Percentiles rank a stretch among this genome's conserved stretches.
Conservation (phyloP, 1,139 yeast genomes). For the Zygoascus meyerae region DNA sequence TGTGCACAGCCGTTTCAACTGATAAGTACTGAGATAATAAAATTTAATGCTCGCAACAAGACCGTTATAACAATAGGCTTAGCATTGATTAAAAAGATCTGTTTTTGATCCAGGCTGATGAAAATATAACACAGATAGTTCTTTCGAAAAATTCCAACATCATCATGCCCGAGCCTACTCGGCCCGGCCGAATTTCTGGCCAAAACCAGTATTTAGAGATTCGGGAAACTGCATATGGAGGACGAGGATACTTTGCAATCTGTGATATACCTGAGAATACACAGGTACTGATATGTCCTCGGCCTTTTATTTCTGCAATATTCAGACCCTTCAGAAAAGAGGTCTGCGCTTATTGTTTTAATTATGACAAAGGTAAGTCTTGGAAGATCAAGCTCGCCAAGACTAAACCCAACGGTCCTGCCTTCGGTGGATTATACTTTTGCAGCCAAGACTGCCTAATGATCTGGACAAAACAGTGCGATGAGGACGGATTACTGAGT, state of each 20-base stretch:
- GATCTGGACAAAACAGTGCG: conserved; percentile 33
- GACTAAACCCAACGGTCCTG: conserved; percentile 14
- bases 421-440: conserved; percentile 49
- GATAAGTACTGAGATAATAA: no score
- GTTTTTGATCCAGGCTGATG: no score
- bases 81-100: no score
- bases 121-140: no score
- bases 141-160: no score
- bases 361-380: conserved; percentile 45
- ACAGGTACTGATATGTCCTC: conserved; percentile 37
- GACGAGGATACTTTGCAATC: conserved; percentile 60
- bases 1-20: no score
- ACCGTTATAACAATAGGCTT: no score
- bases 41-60: no score
- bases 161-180: no score
- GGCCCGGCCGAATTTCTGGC: no score
- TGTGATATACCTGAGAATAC: conserved; percentile 40
- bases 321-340: conserved; percentile 57
- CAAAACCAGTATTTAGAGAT: conserved; percentile 15
- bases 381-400: conserved; percentile 35
- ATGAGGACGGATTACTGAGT: conserved; percentile 28
- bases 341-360: conserved; percentile 54
- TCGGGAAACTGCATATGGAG: conserved; percentile 37
- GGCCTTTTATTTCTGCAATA: conserved; percentile 47
- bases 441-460: conserved; percentile 46